Evolutionary conservation across 1,284 basidiomycete genomes (phyloP).

Genomic region (Sphagnurus paluster): DNA sequence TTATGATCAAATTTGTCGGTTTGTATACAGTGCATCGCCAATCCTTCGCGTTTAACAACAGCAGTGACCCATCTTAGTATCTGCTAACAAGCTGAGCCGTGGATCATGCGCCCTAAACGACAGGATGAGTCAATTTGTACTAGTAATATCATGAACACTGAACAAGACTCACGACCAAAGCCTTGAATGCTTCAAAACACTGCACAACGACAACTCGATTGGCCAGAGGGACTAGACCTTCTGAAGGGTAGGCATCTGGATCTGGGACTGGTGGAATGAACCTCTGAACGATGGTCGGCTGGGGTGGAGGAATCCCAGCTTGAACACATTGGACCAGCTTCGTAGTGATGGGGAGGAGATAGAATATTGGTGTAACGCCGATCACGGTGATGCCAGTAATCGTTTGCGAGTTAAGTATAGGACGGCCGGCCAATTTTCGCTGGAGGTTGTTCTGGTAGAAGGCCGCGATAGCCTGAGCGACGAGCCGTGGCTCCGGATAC

Average conservation of each 20-base stretch:
- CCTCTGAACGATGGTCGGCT: slow-evolving; percentile 11
- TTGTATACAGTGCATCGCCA: background rate
- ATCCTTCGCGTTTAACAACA: too few species aligned
- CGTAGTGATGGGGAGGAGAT: slow-evolving; percentile 15
- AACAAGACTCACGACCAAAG: too few species aligned
- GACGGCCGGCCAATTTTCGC: slow-evolving; percentile 12
- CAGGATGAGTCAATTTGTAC: too few species aligned
- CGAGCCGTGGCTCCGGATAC: slow-evolving; percentile 15
- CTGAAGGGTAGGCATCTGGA: background rate
- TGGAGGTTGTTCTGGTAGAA: slow-evolving; percentile 19
- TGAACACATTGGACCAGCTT: slow-evolving; percentile 19
- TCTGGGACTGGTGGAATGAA: slow-evolving; percentile 8
- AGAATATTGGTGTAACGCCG: slow-evolving; percentile 16
- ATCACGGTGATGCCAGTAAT: slow-evolving; percentile 16
- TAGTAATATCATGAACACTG: too few species aligned
- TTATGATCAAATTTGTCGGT: background rate
- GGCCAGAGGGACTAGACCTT: slow-evolving; percentile 13
- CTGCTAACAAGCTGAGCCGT: too few species aligned
- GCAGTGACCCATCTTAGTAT: too few species aligned
- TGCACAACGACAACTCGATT: slow-evolving; percentile 14
- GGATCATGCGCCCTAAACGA: too few species aligned
- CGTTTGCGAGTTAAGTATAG: slow-evolving; percentile 10
- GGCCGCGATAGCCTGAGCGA: slow-evolving; percentile 20
- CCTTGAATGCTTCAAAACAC: slow-evolving; percentile 19
- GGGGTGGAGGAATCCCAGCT: slow-evolving; percentile 12